These are phyloP conservation scores for Phytophthora sansomeana DNA, from an alignment of 352 stramenopile genomes.

Conservation along the genomic window DNA sequence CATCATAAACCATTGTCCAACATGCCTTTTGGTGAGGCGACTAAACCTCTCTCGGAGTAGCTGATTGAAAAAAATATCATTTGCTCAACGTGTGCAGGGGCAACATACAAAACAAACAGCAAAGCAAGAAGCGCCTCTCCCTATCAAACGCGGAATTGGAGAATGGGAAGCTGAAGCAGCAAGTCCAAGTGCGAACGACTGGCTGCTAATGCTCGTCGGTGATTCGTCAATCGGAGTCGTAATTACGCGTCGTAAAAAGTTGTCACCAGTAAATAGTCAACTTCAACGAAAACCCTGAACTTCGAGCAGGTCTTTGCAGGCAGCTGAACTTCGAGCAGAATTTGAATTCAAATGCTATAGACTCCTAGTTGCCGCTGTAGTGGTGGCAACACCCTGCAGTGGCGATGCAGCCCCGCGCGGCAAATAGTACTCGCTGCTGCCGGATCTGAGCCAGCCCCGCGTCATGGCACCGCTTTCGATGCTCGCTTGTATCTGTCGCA, in stretches of 20 bases:
- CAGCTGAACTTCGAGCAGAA: neutral
- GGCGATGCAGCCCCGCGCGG: no score
- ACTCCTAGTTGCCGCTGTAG: no score
- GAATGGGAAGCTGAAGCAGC: constrained; percentile 3
- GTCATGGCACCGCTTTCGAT: no score
- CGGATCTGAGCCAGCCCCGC: no score
- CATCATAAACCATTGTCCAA: constrained; percentile 84
- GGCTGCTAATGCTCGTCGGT: constrained; percentile 16
- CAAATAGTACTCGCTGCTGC: no score
- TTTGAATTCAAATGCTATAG: no score
- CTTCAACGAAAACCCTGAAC: no score
- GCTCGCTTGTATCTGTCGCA: no score
- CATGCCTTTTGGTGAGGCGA: constrained; percentile 83
- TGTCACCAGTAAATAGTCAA: neutral
- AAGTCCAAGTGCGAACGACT: constrained; percentile 14
- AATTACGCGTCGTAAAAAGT: constrained; percentile 29
- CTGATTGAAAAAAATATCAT: constrained; percentile 90
- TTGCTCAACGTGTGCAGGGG: constrained; percentile 50
- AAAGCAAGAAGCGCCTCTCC: neutral
- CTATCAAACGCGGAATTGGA: constrained; percentile 1
- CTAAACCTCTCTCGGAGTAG: constrained; percentile 93
- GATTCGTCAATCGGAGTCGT: constrained; percentile 1
- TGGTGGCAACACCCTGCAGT: no score
- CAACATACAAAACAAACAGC: constrained; percentile 1
- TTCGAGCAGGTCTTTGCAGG: neutral